Conservation (phyloP, 805 yeast genomes). For the Candida tallmaniae region DNA sequence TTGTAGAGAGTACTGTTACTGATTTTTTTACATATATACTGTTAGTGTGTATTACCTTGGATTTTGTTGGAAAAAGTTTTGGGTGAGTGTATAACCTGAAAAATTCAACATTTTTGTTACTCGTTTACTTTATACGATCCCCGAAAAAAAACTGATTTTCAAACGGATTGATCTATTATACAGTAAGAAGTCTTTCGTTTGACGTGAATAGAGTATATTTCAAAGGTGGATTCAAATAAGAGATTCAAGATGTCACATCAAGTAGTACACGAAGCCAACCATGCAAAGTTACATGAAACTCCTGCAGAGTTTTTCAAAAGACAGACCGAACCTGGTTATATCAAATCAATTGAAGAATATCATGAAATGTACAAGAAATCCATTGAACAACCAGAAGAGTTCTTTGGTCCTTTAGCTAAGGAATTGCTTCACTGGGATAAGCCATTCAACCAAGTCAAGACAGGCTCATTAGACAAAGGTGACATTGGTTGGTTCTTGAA, state of each 20-base stretch:
- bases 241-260: conserved; percentile 4
- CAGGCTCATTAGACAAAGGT: conserved; percentile 58
- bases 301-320: conserved; percentile 52
- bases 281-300: conserved; percentile 44
- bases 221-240: no score
- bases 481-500: conserved; percentile 70
- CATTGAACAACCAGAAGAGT: conserved; percentile 70
- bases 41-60: no score
- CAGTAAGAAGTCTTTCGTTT: no score
- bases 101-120: background rate
- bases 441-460: conserved; percentile 61
- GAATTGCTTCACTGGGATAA: conserved; percentile 75
- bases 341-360: conserved; percentile 65
- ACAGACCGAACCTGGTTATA: conserved; percentile 59
- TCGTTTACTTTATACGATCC: background rate
- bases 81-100: conserved; percentile 5
- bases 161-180: no score
- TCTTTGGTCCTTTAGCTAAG: conserved; percentile 75
- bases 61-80: conserved; percentile 2
- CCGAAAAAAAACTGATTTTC: background rate
- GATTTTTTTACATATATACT: no score
- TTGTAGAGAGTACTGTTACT: no score
- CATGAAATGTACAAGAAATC: conserved; percentile 66
- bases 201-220: no score
- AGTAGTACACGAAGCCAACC: conserved; percentile 57